A percentile compares a stretch with the other conserved stretches of the same genome.
phyloP scores from a whole-genome alignment of 345 rosid species.

The Kandelia obovata region DNA sequence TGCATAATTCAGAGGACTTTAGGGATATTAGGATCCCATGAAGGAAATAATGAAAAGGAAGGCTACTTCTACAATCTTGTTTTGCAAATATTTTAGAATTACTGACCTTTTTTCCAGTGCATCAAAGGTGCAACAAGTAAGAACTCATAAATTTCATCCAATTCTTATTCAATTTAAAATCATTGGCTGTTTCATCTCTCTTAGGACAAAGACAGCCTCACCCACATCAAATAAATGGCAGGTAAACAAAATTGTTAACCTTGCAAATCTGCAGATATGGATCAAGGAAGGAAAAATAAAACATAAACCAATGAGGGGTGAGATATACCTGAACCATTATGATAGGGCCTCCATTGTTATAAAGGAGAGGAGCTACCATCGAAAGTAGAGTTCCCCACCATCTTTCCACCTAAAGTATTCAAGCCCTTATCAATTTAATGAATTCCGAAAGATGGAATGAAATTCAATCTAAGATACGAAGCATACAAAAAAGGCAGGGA shows the following conservation, averaged over 20 bases:
- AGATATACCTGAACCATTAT: slow-evolving; percentile 81
- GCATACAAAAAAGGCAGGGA: neutral
- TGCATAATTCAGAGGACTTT: neutral
- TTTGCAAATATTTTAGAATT: too few relatives aligned
- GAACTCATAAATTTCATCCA: neutral
- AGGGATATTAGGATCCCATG: neutral
- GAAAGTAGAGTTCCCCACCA: slow-evolving; percentile 88
- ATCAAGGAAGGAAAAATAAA: neutral
- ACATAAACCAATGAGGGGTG: neutral
- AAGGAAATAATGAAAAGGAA: too few relatives aligned
- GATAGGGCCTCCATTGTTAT: slow-evolving; percentile 80
- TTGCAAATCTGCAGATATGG: too few relatives aligned
- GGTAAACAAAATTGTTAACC: too few relatives aligned
- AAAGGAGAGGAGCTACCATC: slow-evolving; percentile 64
- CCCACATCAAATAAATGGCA: too few relatives aligned
- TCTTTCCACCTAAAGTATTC: slow-evolving; percentile 54
- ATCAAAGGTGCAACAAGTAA: neutral
- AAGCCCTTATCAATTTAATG: neutral
- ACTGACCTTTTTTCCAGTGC: neutral
- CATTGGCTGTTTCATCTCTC: neutral
- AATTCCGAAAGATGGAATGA: neutral
- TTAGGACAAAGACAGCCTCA: too few relatives aligned
- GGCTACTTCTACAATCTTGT: too few relatives aligned
- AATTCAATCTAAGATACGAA: neutral
- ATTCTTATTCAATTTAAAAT: neutral